Evolutionary conservation across 352 stramenopile species (phyloP).

Genomic region (Globisporangium radiosum): DNA sequence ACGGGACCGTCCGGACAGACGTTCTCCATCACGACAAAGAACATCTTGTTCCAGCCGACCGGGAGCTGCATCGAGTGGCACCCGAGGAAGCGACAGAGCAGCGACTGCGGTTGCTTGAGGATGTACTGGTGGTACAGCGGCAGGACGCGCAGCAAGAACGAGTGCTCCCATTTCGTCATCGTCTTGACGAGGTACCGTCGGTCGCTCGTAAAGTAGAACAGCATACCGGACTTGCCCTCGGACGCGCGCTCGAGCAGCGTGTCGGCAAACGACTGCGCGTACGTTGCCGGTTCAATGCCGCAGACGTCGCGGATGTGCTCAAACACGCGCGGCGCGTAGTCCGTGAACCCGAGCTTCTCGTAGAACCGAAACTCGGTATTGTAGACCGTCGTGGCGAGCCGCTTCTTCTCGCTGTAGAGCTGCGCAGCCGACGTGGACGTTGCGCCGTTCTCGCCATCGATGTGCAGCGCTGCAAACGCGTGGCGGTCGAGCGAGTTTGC

Average conservation of each 20-base stretch:
- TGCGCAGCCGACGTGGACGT: no score
- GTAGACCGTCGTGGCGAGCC: slow-evolving; percentile 74
- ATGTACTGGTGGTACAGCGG: slow-evolving; percentile 85
- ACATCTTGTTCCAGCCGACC: slow-evolving; percentile 88
- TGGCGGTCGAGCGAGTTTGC: slow-evolving; percentile 36
- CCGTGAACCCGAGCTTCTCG: slow-evolving; percentile 82
- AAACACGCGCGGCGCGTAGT: slow-evolving; percentile 83
- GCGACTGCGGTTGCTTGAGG: slow-evolving; percentile 69
- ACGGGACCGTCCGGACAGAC: slow-evolving; percentile 71
- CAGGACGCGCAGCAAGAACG: slow-evolving; percentile 74
- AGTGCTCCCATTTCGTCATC: slow-evolving; percentile 86
- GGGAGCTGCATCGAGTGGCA: slow-evolving; percentile 88
- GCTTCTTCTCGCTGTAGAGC: slow-evolving; percentile 81
- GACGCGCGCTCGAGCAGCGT: slow-evolving; percentile 79
- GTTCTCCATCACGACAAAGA: slow-evolving; percentile 88
- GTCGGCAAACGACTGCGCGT: slow-evolving; percentile 80
- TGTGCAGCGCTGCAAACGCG: slow-evolving; percentile 35
- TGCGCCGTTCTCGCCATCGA: slow-evolving; percentile 41
- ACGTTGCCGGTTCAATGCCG: slow-evolving; percentile 68
- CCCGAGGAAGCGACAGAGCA: slow-evolving; percentile 76
- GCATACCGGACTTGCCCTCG: slow-evolving; percentile 81
- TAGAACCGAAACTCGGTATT: slow-evolving; percentile 81
- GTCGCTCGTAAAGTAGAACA: slow-evolving; percentile 87
- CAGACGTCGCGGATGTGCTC: slow-evolving; percentile 77
- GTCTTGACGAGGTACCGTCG: slow-evolving; percentile 85